Base-by-base conservation (phyloP, 2,329 filamentous ascomycete species). In the Samsoniella hepiali region DNA sequence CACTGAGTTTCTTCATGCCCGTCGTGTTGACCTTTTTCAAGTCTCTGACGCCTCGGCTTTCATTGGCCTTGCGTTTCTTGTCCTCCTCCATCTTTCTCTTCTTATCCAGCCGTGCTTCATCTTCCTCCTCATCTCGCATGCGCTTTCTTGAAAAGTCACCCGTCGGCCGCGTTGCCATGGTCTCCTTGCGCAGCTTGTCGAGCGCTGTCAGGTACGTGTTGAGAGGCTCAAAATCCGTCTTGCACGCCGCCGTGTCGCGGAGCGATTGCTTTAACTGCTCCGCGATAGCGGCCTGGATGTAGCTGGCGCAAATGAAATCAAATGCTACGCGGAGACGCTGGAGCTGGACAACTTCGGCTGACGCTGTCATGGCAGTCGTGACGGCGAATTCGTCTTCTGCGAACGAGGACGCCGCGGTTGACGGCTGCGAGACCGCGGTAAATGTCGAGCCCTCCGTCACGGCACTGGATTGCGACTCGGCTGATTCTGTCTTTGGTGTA, bases 1-100 rank as follows among this genome's bases (percentile, higher is more conserved):
- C 85, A 73, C 91, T 97, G 84, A 99, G 85, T 81, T 98, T 99
- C 83, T 91, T 95, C 95, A 99, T 99, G 1, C 95, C 95, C 29
- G 78, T 86, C 0, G 90, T 93, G 76, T 98, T 91, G 55, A 93
- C 94, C 78, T 98, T 99, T 74, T 90, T 90, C 71, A 99, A 74
- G 55, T 93, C 84, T 72, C 88, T 88, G 1, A 97, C 86, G 0
- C 87, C 93, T 34, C 87, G 82, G 66, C 90, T 95, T 77, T 91
- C 85, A 31, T 80, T 81, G 3, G 84, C 86, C 78, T 96, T 93
- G 74, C 86, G 89, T 78, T 89, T 90, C 64, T 97, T 93, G 64
- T 97, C 93, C 66, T 97, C 94, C 58, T 97, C 93, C 77, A 89
- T 87, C 74, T 88, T 93, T 50, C 89, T 82, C 79, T 90, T 93